These are phyloP conservation scores for Chalciporus piperatus DNA, from an alignment of 768 basidiomycete species.

Conservation along the genomic window DNA sequence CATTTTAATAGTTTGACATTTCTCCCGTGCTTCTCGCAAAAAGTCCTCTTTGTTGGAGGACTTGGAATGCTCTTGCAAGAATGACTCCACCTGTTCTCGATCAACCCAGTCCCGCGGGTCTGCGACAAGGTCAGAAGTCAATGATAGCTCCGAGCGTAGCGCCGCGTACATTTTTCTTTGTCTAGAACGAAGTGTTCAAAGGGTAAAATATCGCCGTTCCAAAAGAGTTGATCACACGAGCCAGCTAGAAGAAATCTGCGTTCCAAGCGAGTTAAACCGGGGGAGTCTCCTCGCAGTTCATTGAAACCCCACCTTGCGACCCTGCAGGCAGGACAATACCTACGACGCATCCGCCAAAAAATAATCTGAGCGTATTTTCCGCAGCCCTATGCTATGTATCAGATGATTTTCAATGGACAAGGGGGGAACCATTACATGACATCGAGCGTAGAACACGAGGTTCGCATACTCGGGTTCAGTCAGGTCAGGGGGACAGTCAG, in stretches of 20 bases:
- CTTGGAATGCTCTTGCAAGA: constrained; percentile 2
- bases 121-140: not conserved
- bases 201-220: not conserved
- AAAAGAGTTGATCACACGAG: not conserved
- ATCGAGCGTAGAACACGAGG: constrained; percentile 36
- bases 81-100: constrained; percentile 6
- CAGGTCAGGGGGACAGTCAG: constrained; percentile 43
- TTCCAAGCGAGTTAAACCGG: not conserved
- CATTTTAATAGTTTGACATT: not conserved
- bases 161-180: constrained; percentile 4
- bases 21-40: not conserved
- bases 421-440: constrained; percentile 11
- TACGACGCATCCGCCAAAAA: constrained; percentile 18
- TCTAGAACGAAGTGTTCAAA: not conserved
- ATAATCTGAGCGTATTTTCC: constrained; percentile 5
- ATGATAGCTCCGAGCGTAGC: not conserved
- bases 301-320: constrained; percentile 4
- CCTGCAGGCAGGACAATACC: constrained; percentile 16
- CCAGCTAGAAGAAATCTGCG: constrained; percentile 1
- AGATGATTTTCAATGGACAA: not conserved
- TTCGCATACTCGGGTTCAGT: constrained; percentile 44
- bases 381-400: constrained; percentile 7
- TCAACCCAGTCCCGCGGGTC: constrained; percentile 8
- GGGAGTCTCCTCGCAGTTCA: not conserved
- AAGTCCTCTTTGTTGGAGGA: constrained; percentile 6